Evolutionary conservation across 2,329 filamentous ascomycete species (phyloP).

Genomic region (Thelonectria blattea): DNA sequence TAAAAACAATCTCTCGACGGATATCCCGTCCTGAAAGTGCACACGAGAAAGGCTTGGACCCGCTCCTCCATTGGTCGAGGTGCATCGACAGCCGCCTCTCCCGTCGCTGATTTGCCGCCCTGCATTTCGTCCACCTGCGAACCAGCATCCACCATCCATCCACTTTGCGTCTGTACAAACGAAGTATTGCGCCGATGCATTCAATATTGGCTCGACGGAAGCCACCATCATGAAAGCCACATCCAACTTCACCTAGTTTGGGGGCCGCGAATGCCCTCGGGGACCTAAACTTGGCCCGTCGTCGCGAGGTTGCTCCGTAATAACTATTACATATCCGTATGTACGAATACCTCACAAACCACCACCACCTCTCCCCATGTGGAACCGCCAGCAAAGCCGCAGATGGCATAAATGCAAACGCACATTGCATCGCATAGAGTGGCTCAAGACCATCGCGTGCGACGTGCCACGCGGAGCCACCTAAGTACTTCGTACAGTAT

Average conservation of each 20-base stretch:
- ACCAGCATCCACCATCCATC: constrained; percentile 1
- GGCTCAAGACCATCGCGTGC: constrained; percentile 6
- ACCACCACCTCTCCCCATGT: neutral
- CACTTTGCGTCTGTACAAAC: neutral
- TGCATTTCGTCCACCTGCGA: constrained; percentile 24
- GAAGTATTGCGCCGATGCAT: neutral
- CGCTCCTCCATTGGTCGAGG: constrained; percentile 30
- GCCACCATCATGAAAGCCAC: neutral
- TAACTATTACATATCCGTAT: no score
- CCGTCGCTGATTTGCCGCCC: constrained; percentile 34
- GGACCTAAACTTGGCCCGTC: no score
- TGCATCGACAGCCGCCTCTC: neutral
- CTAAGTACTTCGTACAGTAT: no score
- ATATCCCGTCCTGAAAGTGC: neutral
- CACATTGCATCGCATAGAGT: constrained; percentile 19
- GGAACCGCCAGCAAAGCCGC: constrained; percentile 9
- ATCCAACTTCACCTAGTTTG: neutral
- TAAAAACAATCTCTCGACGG: neutral
- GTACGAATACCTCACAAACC: no score
- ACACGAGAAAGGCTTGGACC: neutral
- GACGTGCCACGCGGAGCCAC: constrained; percentile 5
- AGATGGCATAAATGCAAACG: constrained; percentile 15
- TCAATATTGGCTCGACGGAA: neutral
- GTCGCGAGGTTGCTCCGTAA: neutral
- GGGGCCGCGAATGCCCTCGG: no score